Conservation (phyloP, 2,329 filamentous ascomycete species). For the Hysterium pulicare region DNA sequence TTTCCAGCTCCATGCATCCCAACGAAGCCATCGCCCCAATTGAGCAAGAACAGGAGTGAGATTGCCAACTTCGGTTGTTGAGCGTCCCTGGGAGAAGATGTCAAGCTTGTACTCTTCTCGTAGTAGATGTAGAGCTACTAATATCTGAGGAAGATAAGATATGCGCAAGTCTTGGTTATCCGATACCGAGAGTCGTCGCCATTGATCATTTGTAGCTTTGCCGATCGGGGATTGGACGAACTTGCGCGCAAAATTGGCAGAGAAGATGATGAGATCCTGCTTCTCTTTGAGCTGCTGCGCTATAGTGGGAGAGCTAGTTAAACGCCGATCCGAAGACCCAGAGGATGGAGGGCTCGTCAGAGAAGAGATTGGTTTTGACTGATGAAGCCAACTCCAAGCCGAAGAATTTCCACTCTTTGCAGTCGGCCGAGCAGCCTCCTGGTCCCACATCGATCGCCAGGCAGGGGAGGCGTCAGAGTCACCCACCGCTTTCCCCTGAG, state of each 20-base stretch:
- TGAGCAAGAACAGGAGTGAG: conserved; percentile 77
- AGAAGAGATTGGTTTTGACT: conserved; percentile 20
- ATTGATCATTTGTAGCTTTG: conserved; percentile 45
- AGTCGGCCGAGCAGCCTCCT: conserved; percentile 21
- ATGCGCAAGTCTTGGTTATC: conserved; percentile 36
- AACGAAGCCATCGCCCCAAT: conserved; percentile 77
- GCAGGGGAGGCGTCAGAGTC: conserved; percentile 25
- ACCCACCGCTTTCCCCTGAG: conserved; percentile 16
- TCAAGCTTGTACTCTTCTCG: conserved; percentile 86
- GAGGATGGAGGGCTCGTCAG: conserved; percentile 23
- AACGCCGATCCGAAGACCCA: conserved; percentile 11
- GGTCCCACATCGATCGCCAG: conserved; percentile 33
- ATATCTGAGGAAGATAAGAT: conserved; percentile 63
- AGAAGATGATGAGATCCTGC: conserved; percentile 21
- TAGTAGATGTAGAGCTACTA: conserved; percentile 77
- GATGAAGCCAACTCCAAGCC: conserved; percentile 34
- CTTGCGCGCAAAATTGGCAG: conserved; percentile 32
- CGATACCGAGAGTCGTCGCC: conserved; percentile 52
- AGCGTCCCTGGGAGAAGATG: conserved; percentile 52
- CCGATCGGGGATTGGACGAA: conserved; percentile 34
- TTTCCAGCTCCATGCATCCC: conserved; percentile 59
- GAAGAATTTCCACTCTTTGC: conserved; percentile 29
- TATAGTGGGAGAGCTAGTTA: conserved; percentile 10
- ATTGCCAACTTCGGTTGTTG: conserved; percentile 44
- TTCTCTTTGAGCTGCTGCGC: conserved; percentile 27